Evolutionary conservation across 116 monocot genomes (phyloP), one percentile per base, ranked within the genome.

Genomic region (Cymodocea nodosa): DNA sequence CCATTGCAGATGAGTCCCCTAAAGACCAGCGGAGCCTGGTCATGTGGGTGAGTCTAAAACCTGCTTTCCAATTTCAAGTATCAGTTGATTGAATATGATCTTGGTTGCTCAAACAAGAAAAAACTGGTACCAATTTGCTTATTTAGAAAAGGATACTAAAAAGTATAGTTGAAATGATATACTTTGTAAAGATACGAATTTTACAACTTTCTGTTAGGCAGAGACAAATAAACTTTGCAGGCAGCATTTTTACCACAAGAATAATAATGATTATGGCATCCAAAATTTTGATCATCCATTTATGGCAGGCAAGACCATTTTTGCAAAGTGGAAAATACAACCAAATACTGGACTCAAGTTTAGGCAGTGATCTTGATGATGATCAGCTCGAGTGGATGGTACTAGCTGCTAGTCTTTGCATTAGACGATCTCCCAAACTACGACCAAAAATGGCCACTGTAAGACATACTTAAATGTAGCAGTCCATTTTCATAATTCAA

Each of bases 1-100:
- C 94, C 7, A 79, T 94, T 20, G 64, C 23, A 68, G 74, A 68
- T 1, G 73, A 64, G 15, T 79, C 65, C 49, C 75, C 90, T 13
- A 89, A 85, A 72, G 80, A 82, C 25, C 80, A 82, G 62, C 79
- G 91, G 82, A 98, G 86, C 71, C 61, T 98, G 52, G 88, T 89
- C 4, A 75, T 86, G 71, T 98, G 98, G 98, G 98, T 84, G 79
- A 74, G 82, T 60, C 17, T 36, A 12, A 25, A 16, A 6, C 35
- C 44, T 12, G 39, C n/a, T 35, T 37, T 44, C 63, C 36, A 19
- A 64, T 40, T 14, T 60, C 15, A 60, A 60, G 3, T 16, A 24
- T 15, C 30, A 35, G 24, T 24, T 11, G 60, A 60, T 19, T 30
- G 11, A n/a, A 30, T 15, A 6, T 22, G 22, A 59, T 59, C 53